Base-by-base conservation (phyloP, 108 stramenopile species). In the Bacterosira constricta region DNA sequence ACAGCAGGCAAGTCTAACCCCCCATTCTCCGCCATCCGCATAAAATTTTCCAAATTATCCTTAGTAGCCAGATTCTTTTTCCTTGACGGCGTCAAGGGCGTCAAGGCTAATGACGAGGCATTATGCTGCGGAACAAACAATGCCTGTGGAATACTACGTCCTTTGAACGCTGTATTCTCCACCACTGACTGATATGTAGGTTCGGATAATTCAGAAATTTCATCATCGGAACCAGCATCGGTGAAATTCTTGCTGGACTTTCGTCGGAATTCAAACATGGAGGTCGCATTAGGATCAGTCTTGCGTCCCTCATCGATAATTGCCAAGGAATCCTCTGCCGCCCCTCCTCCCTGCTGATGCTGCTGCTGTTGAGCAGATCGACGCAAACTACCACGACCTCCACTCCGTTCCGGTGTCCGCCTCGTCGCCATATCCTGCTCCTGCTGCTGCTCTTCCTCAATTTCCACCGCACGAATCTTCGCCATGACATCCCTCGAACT, bases 401-500 rank as follows among this genome's bases (percentile, higher is more conserved):
- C n/a, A n/a, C n/a, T n/a, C n/a, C n/a, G n/a, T n/a, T n/a, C n/a
- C n/a, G n/a, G n/a, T n/a, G n/a, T n/a, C n/a, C 34, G 13, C 36
- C 32, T 17, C 45, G 51, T 12, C 30, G 51, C 27, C 36, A 13
- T 36, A 18, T 64, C 58, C 21, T 53, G 41, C 60, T 80, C 79
- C 2, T 49, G 45, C 31, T 29, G 36, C 38, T 69, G 63, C 17
- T 45, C 62, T 36, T 69, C 79, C 20, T 27, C 17, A 53, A 69
- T 31, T 35, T 80, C 79, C 15, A 68, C 79, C 30, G 72, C 79
- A 21, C 62, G 66, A 17, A 80, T 80, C 20, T 61, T 63, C 26
- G 79, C 79, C 67, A 73, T 69, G 41, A 80, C 73, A 49, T 80
- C 79, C 29, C 67, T 51, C 36, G 72, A 63, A 29, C 64, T 63